A percentile compares a stretch with the other conserved stretches of the same genome.
Conservation (phyloP, 441 rosid species). For the Pelargonium australe region DNA sequence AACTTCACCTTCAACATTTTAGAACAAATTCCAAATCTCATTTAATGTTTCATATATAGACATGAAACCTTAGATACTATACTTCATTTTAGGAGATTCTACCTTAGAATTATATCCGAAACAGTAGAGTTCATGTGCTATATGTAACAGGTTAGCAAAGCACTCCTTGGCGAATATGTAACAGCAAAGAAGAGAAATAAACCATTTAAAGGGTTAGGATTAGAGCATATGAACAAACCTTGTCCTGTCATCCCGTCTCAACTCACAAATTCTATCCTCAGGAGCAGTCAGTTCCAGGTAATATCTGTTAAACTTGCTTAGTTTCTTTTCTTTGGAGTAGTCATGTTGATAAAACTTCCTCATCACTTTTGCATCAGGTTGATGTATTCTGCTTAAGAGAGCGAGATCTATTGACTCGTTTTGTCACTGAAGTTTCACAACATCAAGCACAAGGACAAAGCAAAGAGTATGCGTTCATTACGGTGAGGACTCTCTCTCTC, state of each 20-base stretch:
- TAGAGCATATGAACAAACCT: conserved; percentile 77
- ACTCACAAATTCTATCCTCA: conserved; percentile 58
- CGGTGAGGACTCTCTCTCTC: conserved; percentile 33
- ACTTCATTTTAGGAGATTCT: neutral
- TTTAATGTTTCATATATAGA: too few species aligned
- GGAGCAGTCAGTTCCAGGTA: conserved; percentile 72
- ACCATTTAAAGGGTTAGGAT: conserved; percentile 61
- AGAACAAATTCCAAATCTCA: neutral
- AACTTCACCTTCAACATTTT: neutral
- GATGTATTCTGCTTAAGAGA: conserved; percentile 70
- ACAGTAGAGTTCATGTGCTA: conserved; percentile 6
- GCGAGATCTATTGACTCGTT: conserved; percentile 66
- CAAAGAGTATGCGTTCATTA: conserved; percentile 51
- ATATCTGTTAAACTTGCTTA: conserved; percentile 10
- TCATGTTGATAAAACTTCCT: conserved; percentile 9
- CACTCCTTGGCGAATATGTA: conserved; percentile 64
- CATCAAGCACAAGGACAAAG: conserved; percentile 59
- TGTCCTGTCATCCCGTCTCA: conserved; percentile 56
- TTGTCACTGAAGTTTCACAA: conserved; percentile 55
- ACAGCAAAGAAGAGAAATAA: conserved; percentile 54
- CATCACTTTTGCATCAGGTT: conserved; percentile 33
- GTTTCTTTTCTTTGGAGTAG: neutral
- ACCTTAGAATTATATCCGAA: conserved; percentile 10
- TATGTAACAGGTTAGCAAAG: conserved; percentile 71
- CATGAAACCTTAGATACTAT: too few species aligned